Evolutionary conservation across 768 basidiomycete genomes (phyloP).

Genomic region (Pleurotus sapidus): DNA sequence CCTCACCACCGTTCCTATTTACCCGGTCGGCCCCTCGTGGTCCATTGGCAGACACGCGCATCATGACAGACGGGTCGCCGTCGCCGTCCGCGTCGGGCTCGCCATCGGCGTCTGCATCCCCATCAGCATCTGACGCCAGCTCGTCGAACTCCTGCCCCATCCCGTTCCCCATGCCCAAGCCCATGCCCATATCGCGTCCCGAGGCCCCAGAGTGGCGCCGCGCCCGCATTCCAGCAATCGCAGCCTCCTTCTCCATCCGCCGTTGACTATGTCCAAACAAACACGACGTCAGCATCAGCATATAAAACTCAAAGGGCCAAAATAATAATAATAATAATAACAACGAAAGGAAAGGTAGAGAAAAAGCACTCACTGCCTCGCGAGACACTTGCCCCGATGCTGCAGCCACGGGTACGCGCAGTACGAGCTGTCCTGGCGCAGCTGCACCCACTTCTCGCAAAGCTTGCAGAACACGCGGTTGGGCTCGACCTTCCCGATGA

Average conservation of each 20-base stretch:
- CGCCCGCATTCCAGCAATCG: conserved; percentile 45
- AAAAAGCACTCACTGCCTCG: conserved; percentile 54
- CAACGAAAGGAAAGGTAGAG: conserved; percentile 5
- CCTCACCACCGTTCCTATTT: background rate
- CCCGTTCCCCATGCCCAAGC: conserved; percentile 8
- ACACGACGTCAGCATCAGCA: background rate
- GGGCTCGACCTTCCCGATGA: conserved; percentile 70
- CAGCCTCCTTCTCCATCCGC: conserved; percentile 52
- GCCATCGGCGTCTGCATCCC: background rate
- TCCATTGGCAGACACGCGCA: too few species aligned
- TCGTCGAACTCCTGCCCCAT: conserved; percentile 23
- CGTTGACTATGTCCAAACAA: conserved; percentile 40
- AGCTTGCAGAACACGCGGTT: conserved; percentile 72
- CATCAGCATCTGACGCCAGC: conserved; percentile 22
- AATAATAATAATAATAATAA: background rate
- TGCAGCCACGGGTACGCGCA: conserved; percentile 83
- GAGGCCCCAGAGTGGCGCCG: conserved; percentile 14
- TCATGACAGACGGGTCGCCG: too few species aligned
- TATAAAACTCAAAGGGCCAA: conserved; percentile 5
- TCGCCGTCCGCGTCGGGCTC: background rate
- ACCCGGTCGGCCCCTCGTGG: too few species aligned
- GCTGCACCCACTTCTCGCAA: conserved; percentile 82
- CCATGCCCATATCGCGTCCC: background rate
- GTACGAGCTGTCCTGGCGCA: conserved; percentile 74
- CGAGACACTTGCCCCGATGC: conserved; percentile 73